Conservation (phyloP, 2,329 filamentous ascomycete species). For the Trichocomaceae sp. region DNA sequence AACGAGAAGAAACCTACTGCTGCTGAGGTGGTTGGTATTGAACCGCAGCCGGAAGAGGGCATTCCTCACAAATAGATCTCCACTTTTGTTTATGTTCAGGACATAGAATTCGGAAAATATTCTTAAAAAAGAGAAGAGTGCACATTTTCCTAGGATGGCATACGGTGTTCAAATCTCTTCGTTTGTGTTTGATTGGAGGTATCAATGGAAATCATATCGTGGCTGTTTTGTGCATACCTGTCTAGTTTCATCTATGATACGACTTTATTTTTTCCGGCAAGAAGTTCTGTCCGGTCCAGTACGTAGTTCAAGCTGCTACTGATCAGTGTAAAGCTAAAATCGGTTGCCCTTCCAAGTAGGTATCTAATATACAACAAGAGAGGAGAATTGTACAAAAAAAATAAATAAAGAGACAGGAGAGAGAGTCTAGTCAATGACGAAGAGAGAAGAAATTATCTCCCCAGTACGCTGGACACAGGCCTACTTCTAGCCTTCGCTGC, state of each 20-base stretch:
- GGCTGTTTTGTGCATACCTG: neutral
- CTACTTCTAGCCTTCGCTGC: slow-evolving; percentile 32
- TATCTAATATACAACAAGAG: slow-evolving; percentile 13
- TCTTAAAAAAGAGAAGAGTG: too few relatives aligned
- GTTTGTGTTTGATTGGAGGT: neutral
- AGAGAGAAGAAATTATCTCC: slow-evolving; percentile 13
- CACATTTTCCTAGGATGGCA: neutral
- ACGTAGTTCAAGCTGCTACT: neutral
- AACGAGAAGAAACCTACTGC: slow-evolving; percentile 39
- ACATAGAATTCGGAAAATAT: too few relatives aligned
- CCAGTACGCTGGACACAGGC: slow-evolving; percentile 21
- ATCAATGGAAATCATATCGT: neutral
- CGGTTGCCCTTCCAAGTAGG: neutral
- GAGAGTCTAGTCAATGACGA: neutral
- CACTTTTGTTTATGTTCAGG: neutral
- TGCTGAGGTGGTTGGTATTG: slow-evolving; percentile 57
- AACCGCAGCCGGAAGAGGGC: slow-evolving; percentile 55
- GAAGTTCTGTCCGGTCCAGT: too few relatives aligned
- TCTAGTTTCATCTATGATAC: neutral
- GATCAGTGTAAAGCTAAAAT: neutral
- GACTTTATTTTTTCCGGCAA: neutral
- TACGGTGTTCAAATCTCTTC: neutral
- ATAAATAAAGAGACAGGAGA: too few relatives aligned
- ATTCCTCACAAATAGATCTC: slow-evolving; percentile 34
- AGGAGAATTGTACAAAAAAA: slow-evolving; percentile 14